Evolutionary conservation across 2,329 filamentous ascomycete genomes (phyloP).

Genomic region (Thielaviopsis populi): DNA sequence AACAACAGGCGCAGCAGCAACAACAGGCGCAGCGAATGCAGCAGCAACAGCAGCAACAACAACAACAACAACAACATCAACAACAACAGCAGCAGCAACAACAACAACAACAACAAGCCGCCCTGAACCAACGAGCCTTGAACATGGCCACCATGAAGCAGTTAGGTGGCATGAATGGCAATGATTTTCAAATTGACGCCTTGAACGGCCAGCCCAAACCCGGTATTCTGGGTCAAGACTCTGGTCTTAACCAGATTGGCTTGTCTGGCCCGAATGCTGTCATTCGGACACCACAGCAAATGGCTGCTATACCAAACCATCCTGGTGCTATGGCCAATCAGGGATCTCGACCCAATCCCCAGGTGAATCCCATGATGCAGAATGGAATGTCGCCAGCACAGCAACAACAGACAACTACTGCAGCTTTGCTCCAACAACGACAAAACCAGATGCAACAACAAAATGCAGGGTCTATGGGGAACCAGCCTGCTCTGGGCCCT

Average conservation of each 20-base stretch:
- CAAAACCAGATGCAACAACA: slow-evolving; percentile 5
- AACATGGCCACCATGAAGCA: slow-evolving; percentile 34
- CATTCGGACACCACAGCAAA: slow-evolving; percentile 4
- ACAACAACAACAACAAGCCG: slow-evolving; percentile 25
- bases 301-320: slow-evolving; percentile 1
- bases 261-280: slow-evolving; percentile 1
- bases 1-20: slow-evolving; percentile 1
- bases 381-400: slow-evolving; percentile 2
- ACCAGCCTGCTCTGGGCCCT: not conserved
- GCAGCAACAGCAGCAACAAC: slow-evolving; percentile 17
- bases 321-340: not conserved
- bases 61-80: slow-evolving; percentile 22
- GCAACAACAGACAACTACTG: slow-evolving; percentile 1
- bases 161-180: slow-evolving; percentile 34
- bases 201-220: not conserved
- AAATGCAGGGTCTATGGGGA: slow-evolving; percentile 22
- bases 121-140: slow-evolving; percentile 23
- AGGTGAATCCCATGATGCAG: not conserved
- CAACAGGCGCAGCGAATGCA: slow-evolving; percentile 23
- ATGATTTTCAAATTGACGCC: slow-evolving; percentile 6
- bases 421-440: slow-evolving; percentile 1
- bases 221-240: not conserved
- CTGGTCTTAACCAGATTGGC: not conserved
- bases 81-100: slow-evolving; percentile 22
- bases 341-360: not conserved